Conservation (phyloP, 345 rosid species). For the Salix caprea region DNA sequence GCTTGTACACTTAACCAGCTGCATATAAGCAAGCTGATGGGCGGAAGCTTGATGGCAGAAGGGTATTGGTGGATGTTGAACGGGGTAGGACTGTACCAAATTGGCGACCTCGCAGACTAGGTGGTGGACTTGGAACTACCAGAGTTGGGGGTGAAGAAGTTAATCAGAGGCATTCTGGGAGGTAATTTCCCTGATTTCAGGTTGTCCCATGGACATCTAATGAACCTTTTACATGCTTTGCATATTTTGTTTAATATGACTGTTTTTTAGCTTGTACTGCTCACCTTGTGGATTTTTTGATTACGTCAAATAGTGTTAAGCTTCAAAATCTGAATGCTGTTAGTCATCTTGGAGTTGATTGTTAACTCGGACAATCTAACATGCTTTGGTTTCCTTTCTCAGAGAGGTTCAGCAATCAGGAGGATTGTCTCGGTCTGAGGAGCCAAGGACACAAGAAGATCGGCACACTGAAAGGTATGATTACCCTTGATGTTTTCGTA, state of each 20-base stretch:
- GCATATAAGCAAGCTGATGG: slow-evolving; percentile 99
- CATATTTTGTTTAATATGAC: neutral
- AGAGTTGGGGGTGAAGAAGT: slow-evolving; percentile 85
- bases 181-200: slow-evolving; percentile 22
- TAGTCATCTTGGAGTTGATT: neutral
- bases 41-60: slow-evolving; percentile 92
- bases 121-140: slow-evolving; percentile 98
- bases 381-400: slow-evolving; percentile 1
- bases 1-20: slow-evolving; percentile 40
- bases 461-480: slow-evolving; percentile 53
- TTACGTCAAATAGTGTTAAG: neutral
- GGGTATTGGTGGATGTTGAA: slow-evolving; percentile 98
- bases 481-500: neutral
- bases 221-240: neutral
- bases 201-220: neutral
- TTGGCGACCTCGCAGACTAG: slow-evolving; percentile 98
- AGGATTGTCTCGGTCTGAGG: slow-evolving; percentile 65
- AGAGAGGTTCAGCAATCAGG: slow-evolving; percentile 68
- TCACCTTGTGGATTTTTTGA: neutral
- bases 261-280: neutral
- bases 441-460: slow-evolving; percentile 78
- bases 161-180: slow-evolving; percentile 44
- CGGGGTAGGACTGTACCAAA: slow-evolving; percentile 99
- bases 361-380: neutral
- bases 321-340: neutral